Percentiles rank a stretch among this genome's conserved stretches.
Conservation (phyloP, 2,329 filamentous ascomycete genomes). For the Alternaria arborescens region DNA sequence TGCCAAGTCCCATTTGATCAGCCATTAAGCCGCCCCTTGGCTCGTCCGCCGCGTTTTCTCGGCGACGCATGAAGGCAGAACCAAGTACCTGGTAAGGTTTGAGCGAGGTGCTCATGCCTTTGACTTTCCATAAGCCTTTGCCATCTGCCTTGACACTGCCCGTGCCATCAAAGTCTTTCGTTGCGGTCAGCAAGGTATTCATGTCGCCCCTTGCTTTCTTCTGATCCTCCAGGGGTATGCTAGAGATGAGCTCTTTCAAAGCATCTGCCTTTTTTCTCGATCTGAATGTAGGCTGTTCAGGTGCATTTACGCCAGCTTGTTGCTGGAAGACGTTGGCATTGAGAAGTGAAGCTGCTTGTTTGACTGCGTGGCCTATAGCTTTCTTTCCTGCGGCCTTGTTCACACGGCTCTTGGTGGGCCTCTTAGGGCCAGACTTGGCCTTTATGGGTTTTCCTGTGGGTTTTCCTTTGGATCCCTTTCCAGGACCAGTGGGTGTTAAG, state of each 20-base stretch:
- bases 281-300: slow-evolving; percentile 37
- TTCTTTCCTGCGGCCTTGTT: slow-evolving; percentile 26
- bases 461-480: slow-evolving; percentile 18
- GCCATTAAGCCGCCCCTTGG: slow-evolving; percentile 56
- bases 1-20: slow-evolving; percentile 55
- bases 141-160: slow-evolving; percentile 45
- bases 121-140: slow-evolving; percentile 54
- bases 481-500: background rate
- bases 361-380: slow-evolving; percentile 24
- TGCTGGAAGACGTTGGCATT: slow-evolving; percentile 44
- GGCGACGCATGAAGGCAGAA: slow-evolving; percentile 62
- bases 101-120: slow-evolving; percentile 59
- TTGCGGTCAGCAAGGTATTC: slow-evolving; percentile 49
- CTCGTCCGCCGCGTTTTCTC: slow-evolving; percentile 53
- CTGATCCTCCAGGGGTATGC: slow-evolving; percentile 48
- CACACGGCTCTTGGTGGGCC: background rate
- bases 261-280: slow-evolving; percentile 43
- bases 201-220: slow-evolving; percentile 49
- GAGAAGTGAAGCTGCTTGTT: slow-evolving; percentile 38
- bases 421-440: slow-evolving; percentile 10
- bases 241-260: slow-evolving; percentile 52
- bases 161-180: slow-evolving; percentile 53
- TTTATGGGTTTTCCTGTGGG: slow-evolving; percentile 6
- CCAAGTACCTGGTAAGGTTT: slow-evolving; percentile 63
- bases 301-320: slow-evolving; percentile 34